A percentile compares a stretch with the other conserved stretches of the same genome.
Evolutionary conservation across 2,329 filamentous ascomycete species (phyloP).

Genomic region (Dissoconium aciculare): DNA sequence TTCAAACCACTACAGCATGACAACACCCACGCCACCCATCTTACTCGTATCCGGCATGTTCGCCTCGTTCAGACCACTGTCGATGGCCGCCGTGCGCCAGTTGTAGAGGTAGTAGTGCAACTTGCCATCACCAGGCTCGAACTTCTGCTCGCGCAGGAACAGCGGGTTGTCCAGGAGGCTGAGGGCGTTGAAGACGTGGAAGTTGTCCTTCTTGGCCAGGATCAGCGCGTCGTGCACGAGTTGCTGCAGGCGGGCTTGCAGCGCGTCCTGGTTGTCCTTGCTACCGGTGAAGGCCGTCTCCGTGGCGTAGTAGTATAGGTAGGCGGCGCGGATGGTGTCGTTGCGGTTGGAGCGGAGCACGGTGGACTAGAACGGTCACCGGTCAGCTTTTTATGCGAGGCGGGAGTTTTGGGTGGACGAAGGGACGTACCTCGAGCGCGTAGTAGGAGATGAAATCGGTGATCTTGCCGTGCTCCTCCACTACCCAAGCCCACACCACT

Average conservation of each 20-base stretch:
- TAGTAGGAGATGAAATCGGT: constrained; percentile 98
- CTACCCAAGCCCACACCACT: constrained; percentile 87
- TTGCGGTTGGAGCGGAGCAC: constrained; percentile 69
- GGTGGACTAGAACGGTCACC: constrained; percentile 41
- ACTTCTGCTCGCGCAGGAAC: constrained; percentile 88
- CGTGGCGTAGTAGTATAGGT: constrained; percentile 92
- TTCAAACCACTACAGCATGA: constrained; percentile 60
- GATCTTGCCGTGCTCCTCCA: constrained; percentile 62
- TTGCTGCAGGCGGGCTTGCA: constrained; percentile 66
- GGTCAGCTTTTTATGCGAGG: neutral
- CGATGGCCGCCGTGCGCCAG: constrained; percentile 74
- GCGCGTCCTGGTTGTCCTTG: constrained; percentile 27
- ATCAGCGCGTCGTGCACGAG: constrained; percentile 77
- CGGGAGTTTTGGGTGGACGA: neutral
- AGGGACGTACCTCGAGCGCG: constrained; percentile 49
- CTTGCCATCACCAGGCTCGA: constrained; percentile 84
- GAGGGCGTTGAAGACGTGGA: constrained; percentile 94
- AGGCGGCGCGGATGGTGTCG: constrained; percentile 70
- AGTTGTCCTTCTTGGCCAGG: constrained; percentile 65
- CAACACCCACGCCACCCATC: constrained; percentile 77
- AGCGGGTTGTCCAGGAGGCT: constrained; percentile 87
- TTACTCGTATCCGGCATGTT: constrained; percentile 64
- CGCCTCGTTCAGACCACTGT: constrained; percentile 66
- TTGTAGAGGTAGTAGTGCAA: constrained; percentile 98
- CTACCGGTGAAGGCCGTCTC: constrained; percentile 56